Evolutionary conservation across 192 early-diverging fungal genomes (phyloP).

Genomic region (Jimgerdemannia flammicorona): DNA sequence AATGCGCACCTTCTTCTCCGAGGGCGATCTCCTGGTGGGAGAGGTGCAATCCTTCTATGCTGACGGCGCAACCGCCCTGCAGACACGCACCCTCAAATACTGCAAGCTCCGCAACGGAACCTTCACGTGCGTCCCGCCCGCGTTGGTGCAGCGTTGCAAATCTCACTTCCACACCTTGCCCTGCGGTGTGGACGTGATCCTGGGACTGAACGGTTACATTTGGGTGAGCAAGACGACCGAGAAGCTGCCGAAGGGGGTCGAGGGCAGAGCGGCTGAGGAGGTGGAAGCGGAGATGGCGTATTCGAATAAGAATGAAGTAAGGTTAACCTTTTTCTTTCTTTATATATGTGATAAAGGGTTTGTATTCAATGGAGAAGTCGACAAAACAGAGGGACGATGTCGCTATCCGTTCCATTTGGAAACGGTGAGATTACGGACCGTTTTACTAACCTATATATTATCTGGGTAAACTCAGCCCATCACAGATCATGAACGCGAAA

Average conservation of each 20-base stretch:
- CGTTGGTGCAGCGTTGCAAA: slow-evolving; percentile 86
- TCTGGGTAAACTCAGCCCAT: slow-evolving; percentile 45
- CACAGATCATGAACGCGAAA: slow-evolving; percentile 64
- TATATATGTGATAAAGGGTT: too few relatives aligned
- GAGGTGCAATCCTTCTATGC: slow-evolving; percentile 63
- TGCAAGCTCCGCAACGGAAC: slow-evolving; percentile 76
- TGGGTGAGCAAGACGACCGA: slow-evolving; percentile 80
- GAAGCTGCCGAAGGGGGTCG: not conserved
- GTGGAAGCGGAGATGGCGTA: slow-evolving; percentile 83
- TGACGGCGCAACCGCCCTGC: slow-evolving; percentile 85
- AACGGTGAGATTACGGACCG: not conserved
- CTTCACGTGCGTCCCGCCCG: slow-evolving; percentile 82
- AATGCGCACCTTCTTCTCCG: slow-evolving; percentile 92
- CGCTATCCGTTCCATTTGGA: not conserved
- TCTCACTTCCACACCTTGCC: slow-evolving; percentile 92
- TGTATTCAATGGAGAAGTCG: too few relatives aligned
- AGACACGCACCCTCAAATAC: slow-evolving; percentile 73
- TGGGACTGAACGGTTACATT: slow-evolving; percentile 96
- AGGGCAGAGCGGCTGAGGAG: slow-evolving; percentile 50
- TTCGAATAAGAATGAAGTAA: slow-evolving; percentile 84
- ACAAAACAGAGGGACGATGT: not conserved
- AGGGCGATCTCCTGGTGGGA: slow-evolving; percentile 87
- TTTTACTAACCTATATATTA: not conserved
- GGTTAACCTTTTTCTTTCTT: not conserved
- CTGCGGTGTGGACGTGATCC: slow-evolving; percentile 88